Conservation (phyloP, 495 filamentous ascomycete species). For the Lasiosphaeria miniovina region DNA sequence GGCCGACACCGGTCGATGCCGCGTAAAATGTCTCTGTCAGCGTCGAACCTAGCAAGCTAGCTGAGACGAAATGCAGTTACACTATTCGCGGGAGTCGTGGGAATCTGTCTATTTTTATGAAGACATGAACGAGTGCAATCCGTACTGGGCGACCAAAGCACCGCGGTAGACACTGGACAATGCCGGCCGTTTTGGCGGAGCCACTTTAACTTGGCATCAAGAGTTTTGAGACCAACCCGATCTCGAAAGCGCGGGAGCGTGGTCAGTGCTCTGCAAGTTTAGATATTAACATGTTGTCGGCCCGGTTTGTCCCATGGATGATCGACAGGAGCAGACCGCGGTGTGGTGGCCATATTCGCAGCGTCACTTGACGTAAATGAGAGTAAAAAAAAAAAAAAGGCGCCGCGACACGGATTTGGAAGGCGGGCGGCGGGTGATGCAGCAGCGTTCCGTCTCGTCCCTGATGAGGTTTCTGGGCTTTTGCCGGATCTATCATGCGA, state of each 20-base stretch:
- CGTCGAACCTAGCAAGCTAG: slow-evolving; percentile 4
- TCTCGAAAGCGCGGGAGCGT: neutral
- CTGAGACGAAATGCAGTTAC: neutral
- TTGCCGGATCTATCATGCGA: slow-evolving; percentile 24
- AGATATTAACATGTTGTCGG: slow-evolving; percentile 13
- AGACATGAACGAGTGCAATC: no score
- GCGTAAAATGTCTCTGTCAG: slow-evolving; percentile 8
- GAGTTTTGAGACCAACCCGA: neutral
- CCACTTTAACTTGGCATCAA: no score
- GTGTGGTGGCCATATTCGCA: neutral
- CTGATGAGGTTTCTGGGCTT: slow-evolving; percentile 8
- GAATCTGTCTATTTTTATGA: no score
- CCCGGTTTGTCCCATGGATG: slow-evolving; percentile 16
- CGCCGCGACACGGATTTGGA: slow-evolving; percentile 3
- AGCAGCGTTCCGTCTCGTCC: slow-evolving; percentile 21
- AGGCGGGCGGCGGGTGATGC: slow-evolving; percentile 14
- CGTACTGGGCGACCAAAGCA: no score
- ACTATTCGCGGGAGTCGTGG: no score
- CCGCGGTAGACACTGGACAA: no score
- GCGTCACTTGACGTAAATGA: neutral
- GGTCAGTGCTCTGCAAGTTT: slow-evolving; percentile 8
- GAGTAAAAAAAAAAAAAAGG: neutral
- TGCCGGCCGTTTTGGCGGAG: neutral
- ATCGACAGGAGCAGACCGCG: slow-evolving; percentile 16
- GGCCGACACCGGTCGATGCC: neutral